These are phyloP conservation scores for Pyrus bretschneideri DNA, from an alignment of 306 rosid genomes.

Conservation along the genomic window DNA sequence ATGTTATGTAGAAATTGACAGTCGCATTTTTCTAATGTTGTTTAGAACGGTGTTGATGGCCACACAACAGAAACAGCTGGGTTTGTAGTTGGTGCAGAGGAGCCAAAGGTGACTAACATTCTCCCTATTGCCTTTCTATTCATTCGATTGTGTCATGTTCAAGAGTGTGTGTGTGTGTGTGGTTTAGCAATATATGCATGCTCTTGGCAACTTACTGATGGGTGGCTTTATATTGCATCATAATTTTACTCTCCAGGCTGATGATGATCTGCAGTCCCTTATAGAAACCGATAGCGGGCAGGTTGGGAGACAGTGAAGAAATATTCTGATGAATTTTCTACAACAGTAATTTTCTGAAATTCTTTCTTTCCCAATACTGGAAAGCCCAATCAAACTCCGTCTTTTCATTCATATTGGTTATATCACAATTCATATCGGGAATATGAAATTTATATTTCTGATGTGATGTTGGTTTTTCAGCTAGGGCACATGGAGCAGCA, in stretches of 20 bases:
- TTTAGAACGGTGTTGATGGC: neutral
- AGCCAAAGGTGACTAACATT: constrained; percentile 13
- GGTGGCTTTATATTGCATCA: neutral
- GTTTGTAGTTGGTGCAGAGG: constrained; percentile 1
- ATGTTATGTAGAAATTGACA: neutral
- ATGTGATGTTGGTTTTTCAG: constrained; percentile 33
- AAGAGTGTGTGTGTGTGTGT: neutral
- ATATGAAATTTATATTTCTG: neutral
- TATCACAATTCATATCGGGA: neutral
- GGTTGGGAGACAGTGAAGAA: constrained; percentile 46
- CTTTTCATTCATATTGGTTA: neutral
- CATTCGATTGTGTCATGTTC: neutral
- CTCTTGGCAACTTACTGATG: neutral
- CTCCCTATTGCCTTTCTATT: neutral
- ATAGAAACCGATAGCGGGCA: constrained; percentile 37
- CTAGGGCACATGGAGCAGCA: constrained; percentile 68
- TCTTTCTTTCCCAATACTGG: neutral
- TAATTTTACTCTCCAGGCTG: constrained; percentile 33
- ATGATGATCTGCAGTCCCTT: constrained; percentile 43
- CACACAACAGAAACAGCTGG: neutral
- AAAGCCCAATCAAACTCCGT: constrained; percentile 4
- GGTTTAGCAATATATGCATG: neutral
- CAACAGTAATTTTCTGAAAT: constrained; percentile 44
- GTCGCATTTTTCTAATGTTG: neutral
- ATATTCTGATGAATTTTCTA: constrained; percentile 46